A percentile compares a stretch with the other conserved stretches of the same genome.
Evolutionary conservation across 2,329 filamentous ascomycete species (phyloP).

Genomic region (Aspergillus eucalypticola): DNA sequence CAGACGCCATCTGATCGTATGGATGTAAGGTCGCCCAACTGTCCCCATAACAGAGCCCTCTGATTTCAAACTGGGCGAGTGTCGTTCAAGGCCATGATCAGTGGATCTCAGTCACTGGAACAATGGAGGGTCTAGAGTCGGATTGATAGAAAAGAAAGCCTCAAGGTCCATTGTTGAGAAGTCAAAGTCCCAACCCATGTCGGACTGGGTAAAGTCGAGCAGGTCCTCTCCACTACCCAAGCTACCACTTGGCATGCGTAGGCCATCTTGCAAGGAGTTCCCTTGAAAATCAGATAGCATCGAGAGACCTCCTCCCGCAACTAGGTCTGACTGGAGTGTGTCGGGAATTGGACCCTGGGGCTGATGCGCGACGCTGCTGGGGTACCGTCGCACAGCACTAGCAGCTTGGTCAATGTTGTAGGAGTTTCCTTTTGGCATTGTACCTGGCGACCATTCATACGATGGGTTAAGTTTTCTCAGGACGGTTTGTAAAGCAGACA

Average conservation of each 20-base stretch:
- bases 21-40: not conserved
- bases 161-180: conserved; percentile 45
- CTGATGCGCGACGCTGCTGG: not conserved
- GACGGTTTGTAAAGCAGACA: conserved; percentile 36
- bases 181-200: conserved; percentile 44
- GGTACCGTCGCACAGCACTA: not conserved
- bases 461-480: conserved; percentile 33
- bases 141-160: conserved; percentile 40
- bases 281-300: conserved; percentile 25
- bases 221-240: conserved; percentile 33
- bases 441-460: conserved; percentile 28
- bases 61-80: not conserved
- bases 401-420: not conserved
- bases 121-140: conserved; percentile 20
- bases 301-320: conserved; percentile 4
- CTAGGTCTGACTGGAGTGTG: not conserved
- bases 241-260: conserved; percentile 25
- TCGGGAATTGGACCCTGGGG: not conserved
- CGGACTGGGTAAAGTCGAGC: conserved; percentile 38
- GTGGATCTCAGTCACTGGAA: not conserved
- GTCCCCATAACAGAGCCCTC: not conserved
- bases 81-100: not conserved
- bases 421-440: not conserved
- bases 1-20: not conserved
- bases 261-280: conserved; percentile 22